A percentile compares a stretch with the other conserved stretches of the same genome.
These are phyloP conservation scores for Clonostachys sp. DNA, from an alignment of 2,329 filamentous ascomycete species.

Conservation along the genomic window DNA sequence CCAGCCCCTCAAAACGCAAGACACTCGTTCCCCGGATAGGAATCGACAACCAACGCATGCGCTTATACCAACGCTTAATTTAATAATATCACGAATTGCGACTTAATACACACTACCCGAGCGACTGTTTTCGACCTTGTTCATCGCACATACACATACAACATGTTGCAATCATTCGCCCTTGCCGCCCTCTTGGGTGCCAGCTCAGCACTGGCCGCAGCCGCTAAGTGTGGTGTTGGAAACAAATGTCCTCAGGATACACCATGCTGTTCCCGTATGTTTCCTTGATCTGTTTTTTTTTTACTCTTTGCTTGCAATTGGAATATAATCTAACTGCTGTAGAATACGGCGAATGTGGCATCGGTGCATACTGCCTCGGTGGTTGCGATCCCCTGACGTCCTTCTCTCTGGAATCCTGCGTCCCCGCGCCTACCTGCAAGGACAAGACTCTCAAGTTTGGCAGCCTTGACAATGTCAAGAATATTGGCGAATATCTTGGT, in stretches of 20 bases:
- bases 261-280: slow-evolving; percentile 80
- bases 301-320: neutral
- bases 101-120: no score
- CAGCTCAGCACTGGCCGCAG: slow-evolving; percentile 15
- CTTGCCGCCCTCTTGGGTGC: slow-evolving; percentile 23
- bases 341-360: slow-evolving; percentile 93
- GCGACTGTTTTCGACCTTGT: no score
- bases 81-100: no score
- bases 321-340: slow-evolving; percentile 11
- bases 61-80: no score
- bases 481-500: slow-evolving; percentile 81
- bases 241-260: slow-evolving; percentile 65
- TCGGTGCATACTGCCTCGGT: slow-evolving; percentile 91
- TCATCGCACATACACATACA: neutral
- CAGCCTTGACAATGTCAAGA: slow-evolving; percentile 60
- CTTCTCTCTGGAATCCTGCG: slow-evolving; percentile 77
- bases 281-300: neutral
- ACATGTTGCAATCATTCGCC: slow-evolving; percentile 23
- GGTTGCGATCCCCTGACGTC: slow-evolving; percentile 90
- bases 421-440: slow-evolving; percentile 78
- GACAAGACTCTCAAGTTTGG: slow-evolving; percentile 70
- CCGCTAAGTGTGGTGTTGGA: slow-evolving; percentile 36
- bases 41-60: no score
- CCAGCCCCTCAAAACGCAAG: no score
- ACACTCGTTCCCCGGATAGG: no score